phyloP scores from a whole-genome alignment of 805 yeast species.

The Myxozyma geophila region DNA sequence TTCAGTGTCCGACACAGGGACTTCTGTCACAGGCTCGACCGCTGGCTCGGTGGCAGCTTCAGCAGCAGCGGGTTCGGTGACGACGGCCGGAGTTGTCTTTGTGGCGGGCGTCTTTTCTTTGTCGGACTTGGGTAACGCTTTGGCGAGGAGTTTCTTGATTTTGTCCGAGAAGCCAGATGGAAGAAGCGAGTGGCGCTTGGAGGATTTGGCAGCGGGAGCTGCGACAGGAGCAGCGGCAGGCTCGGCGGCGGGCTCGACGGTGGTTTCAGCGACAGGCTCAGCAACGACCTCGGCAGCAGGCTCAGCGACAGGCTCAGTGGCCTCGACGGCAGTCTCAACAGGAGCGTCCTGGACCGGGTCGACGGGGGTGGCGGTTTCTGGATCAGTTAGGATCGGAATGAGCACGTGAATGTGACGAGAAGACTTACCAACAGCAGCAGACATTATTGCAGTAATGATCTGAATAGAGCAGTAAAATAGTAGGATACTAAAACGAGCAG shows the following conservation, averaged over 20 bases:
- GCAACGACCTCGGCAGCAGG: slow-evolving; percentile 4
- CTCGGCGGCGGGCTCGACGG: slow-evolving; percentile 5
- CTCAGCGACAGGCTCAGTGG: neutral
- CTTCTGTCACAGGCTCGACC: slow-evolving; percentile 24
- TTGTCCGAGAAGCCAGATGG: slow-evolving; percentile 34
- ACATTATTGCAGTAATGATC: slow-evolving; percentile 4
- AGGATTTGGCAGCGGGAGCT: slow-evolving; percentile 18
- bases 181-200: slow-evolving; percentile 29
- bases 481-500: neutral
- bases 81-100: slow-evolving; percentile 6
- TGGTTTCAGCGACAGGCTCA: slow-evolving; percentile 22
- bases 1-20: slow-evolving; percentile 11
- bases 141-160: slow-evolving; percentile 31
- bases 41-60: slow-evolving; percentile 21
- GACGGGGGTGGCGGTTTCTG: neutral
- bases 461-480: neutral
- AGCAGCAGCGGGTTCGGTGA: slow-evolving; percentile 9
- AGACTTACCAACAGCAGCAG: slow-evolving; percentile 24
- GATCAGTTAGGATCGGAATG: slow-evolving; percentile 1
- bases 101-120: slow-evolving; percentile 11
- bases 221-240: slow-evolving; percentile 18
- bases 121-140: slow-evolving; percentile 23
- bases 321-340: neutral
- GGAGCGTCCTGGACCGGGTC: neutral
- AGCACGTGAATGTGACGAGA: neutral